Conservation (phyloP, 129 eudicot species). For the Flaveria ramosissima region DNA sequence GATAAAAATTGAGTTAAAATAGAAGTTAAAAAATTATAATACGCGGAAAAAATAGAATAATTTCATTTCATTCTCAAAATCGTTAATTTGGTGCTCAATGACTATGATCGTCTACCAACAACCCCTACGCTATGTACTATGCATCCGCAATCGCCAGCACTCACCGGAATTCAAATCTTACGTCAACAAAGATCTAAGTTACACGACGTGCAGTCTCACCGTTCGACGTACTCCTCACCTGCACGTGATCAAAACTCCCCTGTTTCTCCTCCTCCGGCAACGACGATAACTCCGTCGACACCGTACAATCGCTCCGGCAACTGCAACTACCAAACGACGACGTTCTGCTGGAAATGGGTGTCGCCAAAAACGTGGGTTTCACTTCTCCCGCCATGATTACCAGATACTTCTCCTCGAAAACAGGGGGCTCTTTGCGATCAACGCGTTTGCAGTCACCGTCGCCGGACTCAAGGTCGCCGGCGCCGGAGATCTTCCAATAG, state of each 20-base stretch:
- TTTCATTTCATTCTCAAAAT: conserved; percentile 30
- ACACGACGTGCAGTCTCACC: conserved; percentile 9
- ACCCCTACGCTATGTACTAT: conserved; percentile 25
- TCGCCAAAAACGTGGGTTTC: conserved; percentile 60
- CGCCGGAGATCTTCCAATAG: conserved; percentile 65
- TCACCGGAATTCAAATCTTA: background rate
- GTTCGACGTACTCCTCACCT: conserved; percentile 28
- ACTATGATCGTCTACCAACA: conserved; percentile 26
- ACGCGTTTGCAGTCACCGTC: conserved; percentile 28
- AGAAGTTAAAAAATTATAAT: background rate
- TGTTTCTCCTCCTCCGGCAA: conserved; percentile 32
- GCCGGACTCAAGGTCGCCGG: conserved; percentile 35
- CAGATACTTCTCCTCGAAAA: conserved; percentile 50
- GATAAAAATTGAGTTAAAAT: too few relatives aligned
- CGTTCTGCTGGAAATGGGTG: conserved; percentile 55
- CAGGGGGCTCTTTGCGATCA: conserved; percentile 29
- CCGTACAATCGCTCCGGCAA: conserved; percentile 19
- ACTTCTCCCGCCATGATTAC: conserved; percentile 69
- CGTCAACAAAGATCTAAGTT: background rate
- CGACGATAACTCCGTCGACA: conserved; percentile 23
- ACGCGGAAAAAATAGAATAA: conserved; percentile 7
- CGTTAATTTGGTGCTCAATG: background rate
- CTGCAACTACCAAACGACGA: conserved; percentile 59
- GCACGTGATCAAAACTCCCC: conserved; percentile 29
- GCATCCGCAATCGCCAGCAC: conserved; percentile 28